Base-by-base conservation (phyloP, 2,329 filamentous ascomycete species). In the Diaporthe citrichinensis region DNA sequence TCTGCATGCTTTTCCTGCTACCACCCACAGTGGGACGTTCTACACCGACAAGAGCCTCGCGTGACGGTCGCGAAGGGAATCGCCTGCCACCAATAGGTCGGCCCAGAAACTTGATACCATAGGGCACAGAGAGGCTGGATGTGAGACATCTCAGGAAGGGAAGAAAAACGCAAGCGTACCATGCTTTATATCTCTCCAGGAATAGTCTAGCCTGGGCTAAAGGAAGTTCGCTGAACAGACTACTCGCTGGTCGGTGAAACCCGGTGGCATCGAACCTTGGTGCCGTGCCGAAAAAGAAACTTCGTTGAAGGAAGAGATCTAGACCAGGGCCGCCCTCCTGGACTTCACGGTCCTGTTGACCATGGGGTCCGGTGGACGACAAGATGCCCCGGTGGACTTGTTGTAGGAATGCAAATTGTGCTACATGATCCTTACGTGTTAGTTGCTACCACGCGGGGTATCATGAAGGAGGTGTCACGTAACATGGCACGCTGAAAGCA, bases 281-380 rank as follows among this genome's bases (percentile, higher is more conserved):
- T 9, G 80, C 78, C 28, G 80, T 82, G 25, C 81, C 81, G 59
- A 82, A 82, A 78, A 82, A 82, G 34, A 82, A 80, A 41, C 79
- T 79, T 20, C 81, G 76, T 59, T 82, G 81, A 36, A 82, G 79
- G 55, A 82, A 82, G 46, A 81, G 75, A 25, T 82, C 81, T 31
- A 82, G 62, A 3, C 80, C 79, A 0, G 78, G 76, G 2, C 80
- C 78, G 14, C 79, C 80, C 61, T 81, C 80, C 39, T 78, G 78
- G 41, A 79, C 78, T 36, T 80, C 78, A 23, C 74, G 75, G 44
- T 78, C 74, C 7, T 76, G 76, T 15, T 74, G 74, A 14, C 72
- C 74, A n/a, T 76, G 72, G 5, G 62, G 69, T 4, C 46, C 74
- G 34, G 69, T 65, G 7, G 76, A 77, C 2, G 77, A 81, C 6